Conservation (phyloP, 2,329 filamentous ascomycete genomes). For the Pochonia chlamydosporia region DNA sequence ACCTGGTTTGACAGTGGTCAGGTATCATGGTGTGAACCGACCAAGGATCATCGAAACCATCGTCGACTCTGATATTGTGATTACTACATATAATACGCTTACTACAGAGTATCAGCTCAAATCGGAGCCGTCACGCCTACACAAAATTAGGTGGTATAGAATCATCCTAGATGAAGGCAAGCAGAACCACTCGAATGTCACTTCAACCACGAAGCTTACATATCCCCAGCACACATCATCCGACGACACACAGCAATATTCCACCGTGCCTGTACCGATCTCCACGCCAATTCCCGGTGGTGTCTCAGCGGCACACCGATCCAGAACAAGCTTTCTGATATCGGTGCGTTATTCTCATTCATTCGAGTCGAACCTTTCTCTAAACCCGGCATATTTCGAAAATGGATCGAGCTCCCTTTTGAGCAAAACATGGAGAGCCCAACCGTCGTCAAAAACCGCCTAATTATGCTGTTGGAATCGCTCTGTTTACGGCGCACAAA, state of each 20-base stretch:
- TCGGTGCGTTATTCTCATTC: slow-evolving; percentile 20
- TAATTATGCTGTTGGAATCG: slow-evolving; percentile 28
- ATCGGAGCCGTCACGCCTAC: slow-evolving; percentile 17
- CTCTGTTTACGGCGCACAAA: slow-evolving; percentile 37
- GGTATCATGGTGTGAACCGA: not conserved
- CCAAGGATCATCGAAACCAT: not conserved
- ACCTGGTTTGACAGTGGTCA: not conserved
- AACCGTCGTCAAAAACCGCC: slow-evolving; percentile 19
- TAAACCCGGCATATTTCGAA: slow-evolving; percentile 33
- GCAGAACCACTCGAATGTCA: not conserved
- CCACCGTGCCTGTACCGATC: slow-evolving; percentile 32
- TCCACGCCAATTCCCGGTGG: slow-evolving; percentile 42
- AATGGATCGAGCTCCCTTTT: slow-evolving; percentile 36
- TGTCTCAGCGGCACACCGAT: slow-evolving; percentile 48
- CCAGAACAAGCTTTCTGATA: slow-evolving; percentile 46
- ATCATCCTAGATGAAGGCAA: slow-evolving; percentile 40
- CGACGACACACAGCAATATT: slow-evolving; percentile 22
- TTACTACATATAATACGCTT: slow-evolving; percentile 43
- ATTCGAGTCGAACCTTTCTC: slow-evolving; percentile 31
- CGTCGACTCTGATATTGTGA: slow-evolving; percentile 28
- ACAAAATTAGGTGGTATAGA: slow-evolving; percentile 32
- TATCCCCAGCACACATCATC: not conserved
- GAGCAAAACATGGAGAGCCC: slow-evolving; percentile 14
- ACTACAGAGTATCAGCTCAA: slow-evolving; percentile 23
- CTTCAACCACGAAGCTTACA: not conserved